Percentiles rank a stretch among this genome's conserved stretches.
phyloP scores from a whole-genome alignment of 2,329 filamentous ascomycete genomes.

The Pseudogymnoascus sp. region DNA sequence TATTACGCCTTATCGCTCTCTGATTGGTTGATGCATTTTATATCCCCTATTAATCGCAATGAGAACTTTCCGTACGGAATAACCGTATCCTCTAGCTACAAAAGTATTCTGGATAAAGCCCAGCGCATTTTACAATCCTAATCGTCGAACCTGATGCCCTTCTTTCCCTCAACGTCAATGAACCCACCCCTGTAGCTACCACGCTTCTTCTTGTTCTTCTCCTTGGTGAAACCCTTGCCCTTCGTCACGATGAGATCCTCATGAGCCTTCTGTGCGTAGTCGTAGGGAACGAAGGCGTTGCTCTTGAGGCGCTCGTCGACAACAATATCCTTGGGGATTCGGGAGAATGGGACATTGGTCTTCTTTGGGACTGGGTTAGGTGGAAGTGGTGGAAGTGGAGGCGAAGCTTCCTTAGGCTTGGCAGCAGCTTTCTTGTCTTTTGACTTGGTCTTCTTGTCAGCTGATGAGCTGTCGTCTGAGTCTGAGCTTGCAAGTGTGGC shows the following conservation, averaged over 20 bases:
- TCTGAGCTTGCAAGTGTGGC: conserved; percentile 45
- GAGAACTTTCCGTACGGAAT: neutral
- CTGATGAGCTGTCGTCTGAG: conserved; percentile 14
- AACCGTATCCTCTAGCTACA: conserved; percentile 4
- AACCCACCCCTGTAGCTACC: conserved; percentile 84
- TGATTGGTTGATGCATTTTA: conserved; percentile 9
- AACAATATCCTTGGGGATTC: conserved; percentile 61
- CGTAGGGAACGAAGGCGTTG: conserved; percentile 77
- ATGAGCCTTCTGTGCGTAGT: conserved; percentile 84
- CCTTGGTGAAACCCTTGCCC: conserved; percentile 97
- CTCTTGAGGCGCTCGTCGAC: conserved; percentile 66
- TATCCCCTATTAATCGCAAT: conserved; percentile 4
- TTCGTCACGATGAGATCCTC: conserved; percentile 84
- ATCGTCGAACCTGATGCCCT: conserved; percentile 92
- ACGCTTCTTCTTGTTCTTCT: conserved; percentile 98
- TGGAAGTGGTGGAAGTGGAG: conserved; percentile 26
- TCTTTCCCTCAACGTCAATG: conserved; percentile 76
- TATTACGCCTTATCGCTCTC: neutral
- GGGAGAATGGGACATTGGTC: conserved; percentile 67
- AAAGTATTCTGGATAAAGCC: conserved; percentile 4
- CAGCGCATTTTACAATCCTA: conserved; percentile 35
- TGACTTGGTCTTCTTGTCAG: conserved; percentile 18
- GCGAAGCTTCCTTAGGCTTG: conserved; percentile 29
- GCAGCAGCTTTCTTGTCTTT: conserved; percentile 2
- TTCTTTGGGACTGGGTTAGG: conserved; percentile 36